These are phyloP conservation scores for Yamadazyma spencermartinsiae DNA, from an alignment of 1,139 yeast genomes.

Conservation along the genomic window DNA sequence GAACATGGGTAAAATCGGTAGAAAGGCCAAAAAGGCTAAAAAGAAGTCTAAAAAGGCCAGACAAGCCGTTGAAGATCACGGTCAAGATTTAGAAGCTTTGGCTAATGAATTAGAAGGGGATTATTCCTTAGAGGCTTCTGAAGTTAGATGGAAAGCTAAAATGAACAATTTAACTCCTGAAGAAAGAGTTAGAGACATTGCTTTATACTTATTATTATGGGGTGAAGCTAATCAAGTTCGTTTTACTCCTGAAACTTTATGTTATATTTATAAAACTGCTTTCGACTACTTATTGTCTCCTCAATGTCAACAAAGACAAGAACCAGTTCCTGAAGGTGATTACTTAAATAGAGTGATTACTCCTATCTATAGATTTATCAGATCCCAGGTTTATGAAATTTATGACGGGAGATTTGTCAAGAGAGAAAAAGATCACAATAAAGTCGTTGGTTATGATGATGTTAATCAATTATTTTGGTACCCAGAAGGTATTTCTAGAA, in stretches of 20 bases:
- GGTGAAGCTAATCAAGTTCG: constrained; percentile 98
- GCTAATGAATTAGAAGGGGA: constrained; percentile 87
- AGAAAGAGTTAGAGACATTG: constrained; percentile 88
- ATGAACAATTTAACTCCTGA: constrained; percentile 50
- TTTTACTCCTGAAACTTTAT: constrained; percentile 88
- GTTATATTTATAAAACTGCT: constrained; percentile 93
- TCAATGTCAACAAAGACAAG: constrained; percentile 85
- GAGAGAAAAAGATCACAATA: constrained; percentile 95
- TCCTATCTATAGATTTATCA: constrained; percentile 84
- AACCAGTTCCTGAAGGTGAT: constrained; percentile 95
- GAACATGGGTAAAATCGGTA: constrained; percentile 71
- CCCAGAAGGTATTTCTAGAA: constrained; percentile 97
- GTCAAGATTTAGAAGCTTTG: constrained; percentile 51
- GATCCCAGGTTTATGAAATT: constrained; percentile 94
- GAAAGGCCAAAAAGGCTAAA: constrained; percentile 51
- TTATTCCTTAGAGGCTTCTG: constrained; percentile 58
- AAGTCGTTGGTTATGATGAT: constrained; percentile 95
- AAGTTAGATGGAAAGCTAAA: constrained; percentile 52
- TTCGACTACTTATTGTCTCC: constrained; percentile 85
- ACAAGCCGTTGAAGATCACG: constrained; percentile 52
- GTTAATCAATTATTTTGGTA: constrained; percentile 99
- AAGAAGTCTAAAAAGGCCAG: constrained; percentile 65
- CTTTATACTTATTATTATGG: constrained; percentile 90
- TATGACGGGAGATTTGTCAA: constrained; percentile 93
- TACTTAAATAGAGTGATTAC: constrained; percentile 89